Evolutionary conservation across 768 basidiomycete genomes (phyloP), one percentile per base, ranked within the genome.

Genomic region (Lyophyllum atratum): DNA sequence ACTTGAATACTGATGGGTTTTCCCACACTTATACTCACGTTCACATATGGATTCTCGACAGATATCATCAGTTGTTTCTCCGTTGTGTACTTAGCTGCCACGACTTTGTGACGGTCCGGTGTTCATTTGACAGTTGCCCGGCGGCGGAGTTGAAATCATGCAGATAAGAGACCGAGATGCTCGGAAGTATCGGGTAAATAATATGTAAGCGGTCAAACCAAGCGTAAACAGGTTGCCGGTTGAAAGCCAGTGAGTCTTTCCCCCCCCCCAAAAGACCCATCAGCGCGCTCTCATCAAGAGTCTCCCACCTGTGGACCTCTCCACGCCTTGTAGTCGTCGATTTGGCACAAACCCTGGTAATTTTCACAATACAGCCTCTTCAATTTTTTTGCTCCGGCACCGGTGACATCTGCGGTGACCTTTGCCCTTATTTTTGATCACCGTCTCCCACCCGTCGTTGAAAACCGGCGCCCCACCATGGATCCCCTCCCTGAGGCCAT

Each of bases 381-480:
- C 61, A 54, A n/a, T n/a, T 33, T 47, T 25, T 52, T 40, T 39
- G 4, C 31, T 21, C 42, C 45, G 51, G 39, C 58, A 34, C 45
- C 59, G 61, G 62, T 50, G 59, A 54, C 59, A 58, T 60, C 34
- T 45, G 52, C 52, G 45, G 53, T 60, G 53, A 59, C 58, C 55
- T 61, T 64, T 60, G 59, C 59, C 55, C 53, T 59, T 54, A 48
- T 66, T 74, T 76, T 77, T 62, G 74, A 77, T 77, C 71, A 76
- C 76, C 76, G 76, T 69, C 68, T 37, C 37, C 60, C 64, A 62
- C 68, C n/a, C 42, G 61, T 64, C 60, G 65, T 74, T 74, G 72
- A 76, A 74, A 67, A 66, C 72, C 74, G 69, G 70, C 53, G 50
- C 17, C 45, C 42, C 15, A 34, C 58, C 61, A 80, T 80, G 76